phyloP scores from a whole-genome alignment of 2,329 filamentous ascomycete species.

The Huntiella savannae region DNA sequence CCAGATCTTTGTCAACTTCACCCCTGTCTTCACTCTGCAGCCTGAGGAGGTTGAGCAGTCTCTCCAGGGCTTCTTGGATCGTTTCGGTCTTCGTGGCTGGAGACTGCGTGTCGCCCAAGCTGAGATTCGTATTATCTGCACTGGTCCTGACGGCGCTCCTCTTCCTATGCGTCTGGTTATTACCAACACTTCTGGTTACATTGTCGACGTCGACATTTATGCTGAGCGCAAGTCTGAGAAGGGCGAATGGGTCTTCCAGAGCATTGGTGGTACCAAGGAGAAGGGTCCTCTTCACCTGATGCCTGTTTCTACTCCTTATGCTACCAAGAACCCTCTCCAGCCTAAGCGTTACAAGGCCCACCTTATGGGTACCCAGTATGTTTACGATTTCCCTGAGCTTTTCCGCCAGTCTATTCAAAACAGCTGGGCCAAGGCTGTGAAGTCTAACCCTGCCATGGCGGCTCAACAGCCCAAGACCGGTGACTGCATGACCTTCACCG shows the following conservation, averaged over 20 bases:
- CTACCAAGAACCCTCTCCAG: slow-evolving; percentile 96
- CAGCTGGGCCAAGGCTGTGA: slow-evolving; percentile 62
- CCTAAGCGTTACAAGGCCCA: slow-evolving; percentile 99
- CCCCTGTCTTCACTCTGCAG: slow-evolving; percentile 80
- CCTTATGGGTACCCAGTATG: slow-evolving; percentile 96
- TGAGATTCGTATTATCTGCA: slow-evolving; percentile 97
- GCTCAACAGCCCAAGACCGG: slow-evolving; percentile 69
- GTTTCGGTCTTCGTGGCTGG: slow-evolving; percentile 89
- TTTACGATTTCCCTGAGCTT: slow-evolving; percentile 98
- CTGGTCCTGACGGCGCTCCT: slow-evolving; percentile 62
- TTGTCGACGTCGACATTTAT: slow-evolving; percentile 95
- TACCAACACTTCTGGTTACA: slow-evolving; percentile 94
- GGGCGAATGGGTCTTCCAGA: slow-evolving; percentile 97
- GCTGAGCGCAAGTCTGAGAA: slow-evolving; percentile 96
- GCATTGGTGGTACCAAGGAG: slow-evolving; percentile 86
- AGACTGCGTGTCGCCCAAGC: slow-evolving; percentile 89
- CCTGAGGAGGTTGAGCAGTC: slow-evolving; percentile 83
- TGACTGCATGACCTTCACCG: slow-evolving; percentile 83
- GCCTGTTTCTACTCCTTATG: slow-evolving; percentile 78
- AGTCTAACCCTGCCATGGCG: slow-evolving; percentile 52
- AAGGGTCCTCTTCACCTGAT: slow-evolving; percentile 89
- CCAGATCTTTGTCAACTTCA: slow-evolving; percentile 99
- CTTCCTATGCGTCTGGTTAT: slow-evolving; percentile 92
- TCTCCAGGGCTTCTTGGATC: slow-evolving; percentile 84
- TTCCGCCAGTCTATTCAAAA: slow-evolving; percentile 97